Conservation (phyloP, 2,329 filamentous ascomycete genomes). For the Epichloe baconii region DNA sequence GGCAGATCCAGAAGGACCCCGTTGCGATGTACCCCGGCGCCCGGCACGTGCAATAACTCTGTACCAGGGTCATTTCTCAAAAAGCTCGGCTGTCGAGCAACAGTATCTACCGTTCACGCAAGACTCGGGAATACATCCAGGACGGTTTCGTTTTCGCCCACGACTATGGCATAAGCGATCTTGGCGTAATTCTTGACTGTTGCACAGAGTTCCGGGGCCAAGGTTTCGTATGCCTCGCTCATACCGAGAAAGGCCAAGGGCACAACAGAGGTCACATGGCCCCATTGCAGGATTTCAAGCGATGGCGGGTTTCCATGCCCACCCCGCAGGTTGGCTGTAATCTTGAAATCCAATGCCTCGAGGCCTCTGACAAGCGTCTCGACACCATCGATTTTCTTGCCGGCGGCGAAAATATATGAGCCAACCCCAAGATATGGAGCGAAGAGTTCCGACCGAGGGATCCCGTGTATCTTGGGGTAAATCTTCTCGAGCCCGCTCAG, state of each 20-base stretch:
- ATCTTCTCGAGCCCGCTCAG: not conserved
- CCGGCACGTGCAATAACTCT: too few relatives aligned
- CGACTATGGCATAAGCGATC: conserved; percentile 13
- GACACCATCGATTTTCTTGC: not conserved
- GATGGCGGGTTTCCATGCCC: not conserved
- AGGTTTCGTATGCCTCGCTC: not conserved
- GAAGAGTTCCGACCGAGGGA: not conserved
- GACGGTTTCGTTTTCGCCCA: conserved; percentile 12
- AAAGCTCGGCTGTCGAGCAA: too few relatives aligned
- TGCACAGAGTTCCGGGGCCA: conserved; percentile 2
- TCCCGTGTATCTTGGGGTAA: not conserved
- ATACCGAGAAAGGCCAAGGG: not conserved
- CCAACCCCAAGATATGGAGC: not conserved
- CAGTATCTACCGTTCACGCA: too few relatives aligned
- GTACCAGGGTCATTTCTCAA: too few relatives aligned
- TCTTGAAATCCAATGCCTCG: not conserved
- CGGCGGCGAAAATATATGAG: not conserved
- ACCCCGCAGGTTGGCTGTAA: not conserved
- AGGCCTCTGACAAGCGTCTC: not conserved
- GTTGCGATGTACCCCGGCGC: too few relatives aligned
- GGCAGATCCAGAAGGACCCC: too few relatives aligned
- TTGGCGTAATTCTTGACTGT: conserved; percentile 10
- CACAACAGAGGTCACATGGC: not conserved
- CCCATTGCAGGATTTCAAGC: not conserved
- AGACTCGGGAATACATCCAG: conserved; percentile 1